Percentiles rank a stretch among this genome's conserved stretches.
These are phyloP conservation scores for Aspergillus phoenicis DNA, from an alignment of 2,329 filamentous ascomycete species.

Conservation along the genomic window DNA sequence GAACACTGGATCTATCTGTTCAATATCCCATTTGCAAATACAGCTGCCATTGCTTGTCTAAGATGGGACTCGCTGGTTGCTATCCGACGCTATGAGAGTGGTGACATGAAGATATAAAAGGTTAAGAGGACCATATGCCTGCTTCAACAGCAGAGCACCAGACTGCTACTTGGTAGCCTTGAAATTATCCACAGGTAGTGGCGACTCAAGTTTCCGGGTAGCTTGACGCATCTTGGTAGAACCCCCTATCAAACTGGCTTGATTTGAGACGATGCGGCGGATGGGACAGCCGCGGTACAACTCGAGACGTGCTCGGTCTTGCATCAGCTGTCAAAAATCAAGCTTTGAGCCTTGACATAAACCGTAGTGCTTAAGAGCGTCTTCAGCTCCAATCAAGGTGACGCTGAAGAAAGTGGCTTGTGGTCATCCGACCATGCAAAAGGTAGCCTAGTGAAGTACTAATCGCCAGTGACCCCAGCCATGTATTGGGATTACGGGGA, in stretches of 20 bases:
- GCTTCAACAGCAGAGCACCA: neutral
- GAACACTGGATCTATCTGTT: too few species aligned
- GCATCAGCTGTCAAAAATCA: neutral
- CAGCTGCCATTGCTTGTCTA: too few species aligned
- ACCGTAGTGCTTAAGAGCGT: neutral
- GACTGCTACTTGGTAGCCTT: neutral
- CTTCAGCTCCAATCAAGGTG: neutral
- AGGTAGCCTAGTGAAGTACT: too few species aligned
- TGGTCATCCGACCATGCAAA: neutral
- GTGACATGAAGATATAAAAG: neutral
- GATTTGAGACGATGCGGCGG: neutral
- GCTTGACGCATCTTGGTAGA: too few species aligned
- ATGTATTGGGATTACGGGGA: too few species aligned
- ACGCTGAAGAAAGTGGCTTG: neutral
- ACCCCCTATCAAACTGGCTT: too few species aligned
- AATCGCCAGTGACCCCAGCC: too few species aligned
- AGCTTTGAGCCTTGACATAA: neutral
- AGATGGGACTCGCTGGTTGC: neutral
- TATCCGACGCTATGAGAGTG: neutral
- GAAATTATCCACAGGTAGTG: neutral
- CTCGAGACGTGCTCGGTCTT: neutral
- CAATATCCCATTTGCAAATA: too few species aligned
- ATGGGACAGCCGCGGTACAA: neutral
- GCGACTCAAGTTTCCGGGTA: too few species aligned
- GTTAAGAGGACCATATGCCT: neutral